Evolutionary conservation across 2,329 filamentous ascomycete species (phyloP), one percentile per base, ranked within the genome.

Genomic region (Penicillium sp.): DNA sequence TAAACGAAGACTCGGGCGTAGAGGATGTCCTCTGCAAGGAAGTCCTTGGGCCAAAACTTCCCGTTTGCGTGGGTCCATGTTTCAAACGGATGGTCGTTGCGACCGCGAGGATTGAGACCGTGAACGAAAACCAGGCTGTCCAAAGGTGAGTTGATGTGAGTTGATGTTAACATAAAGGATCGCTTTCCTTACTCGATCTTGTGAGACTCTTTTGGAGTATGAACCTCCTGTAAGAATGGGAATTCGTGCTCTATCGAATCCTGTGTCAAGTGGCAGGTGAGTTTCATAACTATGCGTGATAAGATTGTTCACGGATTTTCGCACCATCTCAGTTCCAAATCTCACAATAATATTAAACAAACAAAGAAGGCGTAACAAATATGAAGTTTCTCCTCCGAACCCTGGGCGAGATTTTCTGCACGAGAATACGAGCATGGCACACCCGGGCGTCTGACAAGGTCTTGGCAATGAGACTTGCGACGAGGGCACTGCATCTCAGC

Each of bases 1-100:
- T 68, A 70, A 6, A 68, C 59, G 34, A 70, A 68, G 26, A 70
- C 49, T 0, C 67, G 60, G 4, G 67, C 60, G 41, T 67, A 62
- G 1, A 65, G 64, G 10, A 70, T 62, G 28, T 69, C 66, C 21
- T 64, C 46, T 6, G 57, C 55, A 10, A 63, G 45, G 21, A 63
- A 58, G 9, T 60, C 59, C 13, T 2, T 58, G 6, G 60, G 60
- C 59, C 60, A 61, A 38, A 63, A 63, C 1, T 45, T 60, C 21
- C 59, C 52, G 49, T 63, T 63, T 10, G 46, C 47, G 46, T 69
- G 67, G 2, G 61, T 70, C 66, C 68, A 71, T 31, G 69, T 71
- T 15, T 65, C 52, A 47, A 67, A 67, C 12, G 66, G 63, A 43
- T 71, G 67, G 44, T 69, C 66, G 43, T 61, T 61, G 31, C 63